phyloP scores from a whole-genome alignment of 2,329 filamentous ascomycete species.

The Hypoxylon sp. region DNA sequence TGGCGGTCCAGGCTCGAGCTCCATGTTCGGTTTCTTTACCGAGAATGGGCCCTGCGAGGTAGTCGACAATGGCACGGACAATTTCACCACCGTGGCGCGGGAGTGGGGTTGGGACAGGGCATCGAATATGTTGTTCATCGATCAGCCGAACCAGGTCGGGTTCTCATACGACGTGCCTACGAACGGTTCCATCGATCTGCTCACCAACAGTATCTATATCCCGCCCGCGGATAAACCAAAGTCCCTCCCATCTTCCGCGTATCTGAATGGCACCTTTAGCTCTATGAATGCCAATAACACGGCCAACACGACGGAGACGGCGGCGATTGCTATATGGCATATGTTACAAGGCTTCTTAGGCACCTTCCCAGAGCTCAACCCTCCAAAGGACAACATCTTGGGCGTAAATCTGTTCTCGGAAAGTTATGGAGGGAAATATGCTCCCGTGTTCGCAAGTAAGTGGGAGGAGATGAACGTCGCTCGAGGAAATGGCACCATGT shows the following conservation, averaged over 20 bases:
- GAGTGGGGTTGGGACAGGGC: slow-evolving; percentile 76
- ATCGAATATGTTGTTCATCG: slow-evolving; percentile 63
- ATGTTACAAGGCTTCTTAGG: slow-evolving; percentile 72
- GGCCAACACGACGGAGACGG: slow-evolving; percentile 68
- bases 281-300: slow-evolving; percentile 64
- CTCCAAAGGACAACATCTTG: slow-evolving; percentile 58
- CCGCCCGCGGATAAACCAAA: slow-evolving; percentile 50
- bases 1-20: slow-evolving; percentile 75
- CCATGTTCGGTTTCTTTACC: slow-evolving; percentile 72
- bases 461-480: slow-evolving; percentile 73
- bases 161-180: slow-evolving; percentile 72
- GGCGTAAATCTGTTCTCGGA: slow-evolving; percentile 77
- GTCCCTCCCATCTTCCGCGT: slow-evolving; percentile 46
- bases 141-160: slow-evolving; percentile 76
- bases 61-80: slow-evolving; percentile 56
- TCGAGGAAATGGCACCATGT: slow-evolving; percentile 63
- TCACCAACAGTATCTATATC: slow-evolving; percentile 57
- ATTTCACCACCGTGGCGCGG: slow-evolving; percentile 68
- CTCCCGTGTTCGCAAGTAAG: slow-evolving; percentile 71
- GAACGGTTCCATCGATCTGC: slow-evolving; percentile 68
- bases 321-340: slow-evolving; percentile 74
- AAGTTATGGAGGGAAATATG: slow-evolving; percentile 79
- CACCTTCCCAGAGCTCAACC: slow-evolving; percentile 70
- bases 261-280: slow-evolving; percentile 64
- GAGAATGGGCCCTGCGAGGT: slow-evolving; percentile 46